These are phyloP conservation scores for Xylaria nigripes DNA, from an alignment of 495 filamentous ascomycete genomes.

Conservation along the genomic window DNA sequence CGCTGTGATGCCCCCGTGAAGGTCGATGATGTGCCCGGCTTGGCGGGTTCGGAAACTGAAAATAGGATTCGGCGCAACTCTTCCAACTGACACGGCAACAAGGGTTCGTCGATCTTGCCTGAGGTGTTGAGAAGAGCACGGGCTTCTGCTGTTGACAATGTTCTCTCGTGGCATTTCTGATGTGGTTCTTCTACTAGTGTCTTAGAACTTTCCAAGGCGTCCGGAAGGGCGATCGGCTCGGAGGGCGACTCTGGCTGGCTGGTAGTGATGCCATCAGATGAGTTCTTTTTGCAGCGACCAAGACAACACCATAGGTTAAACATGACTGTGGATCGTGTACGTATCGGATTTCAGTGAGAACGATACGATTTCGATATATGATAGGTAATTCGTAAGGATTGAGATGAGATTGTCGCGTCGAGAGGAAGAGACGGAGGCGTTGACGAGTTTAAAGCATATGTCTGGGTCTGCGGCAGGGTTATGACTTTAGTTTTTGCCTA, in stretches of 20 bases:
- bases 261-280: background rate
- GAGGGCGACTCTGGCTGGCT: background rate
- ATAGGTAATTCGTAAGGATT: background rate
- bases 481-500: too few species aligned
- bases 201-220: background rate
- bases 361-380: background rate
- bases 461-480: background rate
- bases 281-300: background rate
- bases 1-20: background rate
- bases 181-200: conserved; percentile 1
- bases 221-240: background rate
- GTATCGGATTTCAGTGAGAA: background rate
- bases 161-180: conserved; percentile 7
- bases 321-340: background rate
- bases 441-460: conserved; percentile 1
- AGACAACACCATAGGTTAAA: background rate
- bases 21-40: conserved; percentile 3
- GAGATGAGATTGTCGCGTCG: background rate
- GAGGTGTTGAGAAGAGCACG: conserved; percentile 5
- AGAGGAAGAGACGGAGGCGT: background rate
- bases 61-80: conserved; percentile 8
- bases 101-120: conserved; percentile 3
- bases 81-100: conserved; percentile 7
- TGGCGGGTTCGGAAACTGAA: background rate
- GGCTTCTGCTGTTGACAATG: conserved; percentile 4